These are phyloP conservation scores for Venturia nashicola DNA, from an alignment of 2,329 filamentous ascomycete species.

Conservation along the genomic window DNA sequence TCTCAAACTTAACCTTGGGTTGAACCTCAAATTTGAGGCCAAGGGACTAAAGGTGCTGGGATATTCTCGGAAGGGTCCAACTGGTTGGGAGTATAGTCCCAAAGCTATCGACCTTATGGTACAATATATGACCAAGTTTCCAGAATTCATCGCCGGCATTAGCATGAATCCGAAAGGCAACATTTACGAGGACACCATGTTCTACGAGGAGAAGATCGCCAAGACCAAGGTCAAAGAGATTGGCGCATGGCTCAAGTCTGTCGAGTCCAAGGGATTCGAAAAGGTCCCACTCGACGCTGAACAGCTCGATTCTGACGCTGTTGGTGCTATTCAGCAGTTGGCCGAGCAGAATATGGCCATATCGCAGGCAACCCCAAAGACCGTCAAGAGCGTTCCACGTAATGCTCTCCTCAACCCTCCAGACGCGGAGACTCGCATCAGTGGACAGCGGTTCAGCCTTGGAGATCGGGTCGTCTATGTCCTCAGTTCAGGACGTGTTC, in stretches of 20 bases:
- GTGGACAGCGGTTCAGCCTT: constrained; percentile 69
- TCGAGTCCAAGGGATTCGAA: constrained; percentile 86
- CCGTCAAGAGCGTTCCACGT: constrained; percentile 69
- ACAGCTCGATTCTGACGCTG: constrained; percentile 84
- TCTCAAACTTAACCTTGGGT: constrained; percentile 73
- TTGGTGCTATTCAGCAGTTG: constrained; percentile 64
- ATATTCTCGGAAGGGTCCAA: constrained; percentile 75
- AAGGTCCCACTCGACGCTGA: constrained; percentile 92
- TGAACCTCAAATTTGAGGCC: constrained; percentile 94
- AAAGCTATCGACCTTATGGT: constrained; percentile 70
- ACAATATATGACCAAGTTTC: constrained; percentile 87
- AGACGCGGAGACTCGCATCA: constrained; percentile 86
- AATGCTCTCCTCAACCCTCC: constrained; percentile 82
- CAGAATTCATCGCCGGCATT: constrained; percentile 86
- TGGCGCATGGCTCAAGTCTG: constrained; percentile 78
- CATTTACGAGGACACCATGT: constrained; percentile 71
- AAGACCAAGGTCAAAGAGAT: constrained; percentile 84
- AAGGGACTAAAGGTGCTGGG: constrained; percentile 93
- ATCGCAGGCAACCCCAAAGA: constrained; percentile 48
- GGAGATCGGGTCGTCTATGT: constrained; percentile 91
- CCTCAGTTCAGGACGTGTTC: constrained; percentile 84
- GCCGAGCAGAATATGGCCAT: constrained; percentile 52
- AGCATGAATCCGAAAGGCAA: constrained; percentile 75
- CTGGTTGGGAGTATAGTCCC: constrained; percentile 91
- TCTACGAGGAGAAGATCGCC: constrained; percentile 66